Conservation (phyloP, 2,329 filamentous ascomycete species). For the Shiraia bambusicola region DNA sequence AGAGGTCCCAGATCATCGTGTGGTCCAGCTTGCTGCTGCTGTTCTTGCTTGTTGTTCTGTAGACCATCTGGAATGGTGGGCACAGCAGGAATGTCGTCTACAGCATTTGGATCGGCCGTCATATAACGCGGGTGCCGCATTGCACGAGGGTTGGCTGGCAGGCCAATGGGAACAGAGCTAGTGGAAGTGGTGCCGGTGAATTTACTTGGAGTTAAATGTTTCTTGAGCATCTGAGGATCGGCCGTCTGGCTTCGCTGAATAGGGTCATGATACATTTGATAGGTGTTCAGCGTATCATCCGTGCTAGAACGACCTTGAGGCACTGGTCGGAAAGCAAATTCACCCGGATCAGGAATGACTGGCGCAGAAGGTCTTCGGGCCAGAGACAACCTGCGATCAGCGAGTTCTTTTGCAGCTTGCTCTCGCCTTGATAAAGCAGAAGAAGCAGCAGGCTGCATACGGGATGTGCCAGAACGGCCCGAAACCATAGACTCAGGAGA, state of each 20-base stretch:
- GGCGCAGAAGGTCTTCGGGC: conserved; percentile 78
- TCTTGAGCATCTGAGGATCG: conserved; percentile 55
- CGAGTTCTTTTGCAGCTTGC: conserved; percentile 72
- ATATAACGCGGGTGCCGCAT: conserved; percentile 79
- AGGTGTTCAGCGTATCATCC: conserved; percentile 45
- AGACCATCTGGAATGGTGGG: conserved; percentile 58
- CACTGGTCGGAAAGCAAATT: conserved; percentile 44
- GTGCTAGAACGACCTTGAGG: conserved; percentile 40
- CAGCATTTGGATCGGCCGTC: conserved; percentile 56
- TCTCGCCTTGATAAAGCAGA: conserved; percentile 46
- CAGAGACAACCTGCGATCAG: conserved; percentile 77
- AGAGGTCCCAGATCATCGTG: conserved; percentile 51
- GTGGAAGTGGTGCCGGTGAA: conserved; percentile 47
- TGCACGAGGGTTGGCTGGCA: conserved; percentile 88
- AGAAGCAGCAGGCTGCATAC: conserved; percentile 26
- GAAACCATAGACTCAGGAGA: conserved; percentile 42
- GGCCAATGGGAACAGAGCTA: conserved; percentile 63
- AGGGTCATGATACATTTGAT: conserved; percentile 38
- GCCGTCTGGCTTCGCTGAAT: conserved; percentile 65
- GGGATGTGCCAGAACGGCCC: conserved; percentile 31
- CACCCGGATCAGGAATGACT: conserved; percentile 72
- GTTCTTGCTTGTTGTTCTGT: conserved; percentile 23
- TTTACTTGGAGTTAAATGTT: conserved; percentile 39
- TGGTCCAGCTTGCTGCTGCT: conserved; percentile 25
- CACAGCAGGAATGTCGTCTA: conserved; percentile 55